A percentile compares a stretch with the other conserved stretches of the same genome.
phyloP scores from a whole-genome alignment of 208 protist species.

The Leishmania arabica region DNA sequence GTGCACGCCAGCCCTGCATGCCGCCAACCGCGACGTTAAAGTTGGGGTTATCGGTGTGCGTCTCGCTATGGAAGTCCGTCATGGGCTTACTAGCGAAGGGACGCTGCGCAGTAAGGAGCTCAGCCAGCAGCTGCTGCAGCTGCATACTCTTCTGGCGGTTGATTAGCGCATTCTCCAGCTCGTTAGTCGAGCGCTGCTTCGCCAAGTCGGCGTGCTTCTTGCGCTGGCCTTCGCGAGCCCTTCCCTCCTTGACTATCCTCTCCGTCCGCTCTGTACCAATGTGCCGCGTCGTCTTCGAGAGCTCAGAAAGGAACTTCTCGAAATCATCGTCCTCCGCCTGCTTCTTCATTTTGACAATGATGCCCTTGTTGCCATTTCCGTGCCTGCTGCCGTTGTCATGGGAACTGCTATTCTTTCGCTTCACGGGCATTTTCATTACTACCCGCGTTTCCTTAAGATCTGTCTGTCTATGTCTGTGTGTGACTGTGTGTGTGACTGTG shows the following conservation, averaged over 20 bases:
- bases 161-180: conserved; percentile 56
- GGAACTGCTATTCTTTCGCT: neutral
- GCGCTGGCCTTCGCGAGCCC: conserved; percentile 37
- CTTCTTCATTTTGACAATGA: conserved; percentile 49
- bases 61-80: conserved; percentile 69
- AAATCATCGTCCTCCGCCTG: conserved; percentile 70
- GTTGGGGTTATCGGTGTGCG: conserved; percentile 42
- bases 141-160: conserved; percentile 59
- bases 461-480: no score
- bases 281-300: conserved; percentile 65
- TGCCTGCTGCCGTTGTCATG: conserved; percentile 23
- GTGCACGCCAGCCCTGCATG: conserved; percentile 90
- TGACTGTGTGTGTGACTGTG: neutral
- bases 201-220: conserved; percentile 44
- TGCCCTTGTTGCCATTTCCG: conserved; percentile 12
- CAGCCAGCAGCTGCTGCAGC: conserved; percentile 70
- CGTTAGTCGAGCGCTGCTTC: conserved; percentile 42
- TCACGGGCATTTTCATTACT: neutral
- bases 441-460: neutral
- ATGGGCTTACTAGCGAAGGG: conserved; percentile 62
- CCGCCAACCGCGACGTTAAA: conserved; percentile 81
- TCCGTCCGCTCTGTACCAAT: conserved; percentile 42
- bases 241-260: conserved; percentile 40
- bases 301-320: conserved; percentile 64
- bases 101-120: conserved; percentile 57